Evolutionary conservation across 768 basidiomycete species (phyloP).

Genomic region (Pleurotus ostreatus): DNA sequence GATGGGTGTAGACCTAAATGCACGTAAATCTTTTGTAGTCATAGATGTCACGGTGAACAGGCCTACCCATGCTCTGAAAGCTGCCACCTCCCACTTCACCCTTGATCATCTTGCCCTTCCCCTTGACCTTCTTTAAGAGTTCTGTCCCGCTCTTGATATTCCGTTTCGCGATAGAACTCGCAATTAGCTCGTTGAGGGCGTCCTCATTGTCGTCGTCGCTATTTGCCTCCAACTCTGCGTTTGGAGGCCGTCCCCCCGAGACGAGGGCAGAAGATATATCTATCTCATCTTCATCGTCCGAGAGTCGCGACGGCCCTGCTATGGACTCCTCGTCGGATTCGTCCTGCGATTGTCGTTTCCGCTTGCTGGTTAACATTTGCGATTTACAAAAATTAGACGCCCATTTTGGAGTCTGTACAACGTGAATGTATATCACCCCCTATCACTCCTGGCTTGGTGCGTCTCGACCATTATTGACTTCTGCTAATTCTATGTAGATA

Average conservation of each 20-base stretch:
- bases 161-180: conserved; percentile 64
- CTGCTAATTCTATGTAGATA: too few relatives aligned
- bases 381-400: too few relatives aligned
- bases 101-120: conserved; percentile 63
- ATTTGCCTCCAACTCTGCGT: not conserved
- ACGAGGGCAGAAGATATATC: conserved; percentile 65
- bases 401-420: too few relatives aligned
- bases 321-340: conserved; percentile 11
- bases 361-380: not conserved
- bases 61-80: conserved; percentile 92
- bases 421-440: too few relatives aligned
- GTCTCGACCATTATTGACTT: too few relatives aligned
- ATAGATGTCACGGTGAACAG: not conserved
- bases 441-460: too few relatives aligned
- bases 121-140: conserved; percentile 71
- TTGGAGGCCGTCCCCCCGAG: conserved; percentile 34
- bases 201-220: conserved; percentile 48
- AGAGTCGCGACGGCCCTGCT: conserved; percentile 4
- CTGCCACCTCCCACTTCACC: conserved; percentile 89
- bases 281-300: conserved; percentile 34
- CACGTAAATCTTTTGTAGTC: conserved; percentile 1
- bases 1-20: conserved; percentile 73
- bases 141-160: conserved; percentile 75
- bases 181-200: conserved; percentile 61
- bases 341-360: conserved; percentile 5